A percentile compares a stretch with the other conserved stretches of the same genome.
Conservation (phyloP, 1,284 basidiomycete genomes). For the Ceratobasidium sp. region DNA sequence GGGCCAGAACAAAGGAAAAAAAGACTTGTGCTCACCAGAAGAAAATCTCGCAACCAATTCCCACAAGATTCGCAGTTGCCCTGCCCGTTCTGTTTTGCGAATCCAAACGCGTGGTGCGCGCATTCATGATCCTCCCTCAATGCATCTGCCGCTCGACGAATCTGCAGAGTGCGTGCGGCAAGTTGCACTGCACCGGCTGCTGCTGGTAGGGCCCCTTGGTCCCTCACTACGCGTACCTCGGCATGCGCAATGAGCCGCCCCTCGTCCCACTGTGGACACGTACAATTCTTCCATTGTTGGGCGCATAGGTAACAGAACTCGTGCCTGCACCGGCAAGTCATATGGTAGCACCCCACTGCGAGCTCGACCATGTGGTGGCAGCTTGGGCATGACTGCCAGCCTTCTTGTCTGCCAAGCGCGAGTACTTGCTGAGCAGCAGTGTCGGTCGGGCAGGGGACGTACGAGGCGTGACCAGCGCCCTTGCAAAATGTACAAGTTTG, state of each 20-base stretch:
- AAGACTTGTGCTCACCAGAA: slow-evolving; percentile 54
- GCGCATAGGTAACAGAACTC: slow-evolving; percentile 41
- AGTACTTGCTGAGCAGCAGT: slow-evolving; percentile 54
- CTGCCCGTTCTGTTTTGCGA: slow-evolving; percentile 53
- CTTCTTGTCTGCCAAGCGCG: slow-evolving; percentile 56
- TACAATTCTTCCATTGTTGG: slow-evolving; percentile 47
- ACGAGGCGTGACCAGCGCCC: slow-evolving; percentile 54
- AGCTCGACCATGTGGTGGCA: slow-evolving; percentile 41
- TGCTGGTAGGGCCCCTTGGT: slow-evolving; percentile 51
- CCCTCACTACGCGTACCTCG: slow-evolving; percentile 55
- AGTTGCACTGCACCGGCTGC: slow-evolving; percentile 48
- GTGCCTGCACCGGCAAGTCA: slow-evolving; percentile 37
- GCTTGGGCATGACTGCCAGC: slow-evolving; percentile 39
- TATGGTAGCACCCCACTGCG: slow-evolving; percentile 29
- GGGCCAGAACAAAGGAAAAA: neutral
- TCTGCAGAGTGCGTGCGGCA: slow-evolving; percentile 45
- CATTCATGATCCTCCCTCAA: slow-evolving; percentile 62
- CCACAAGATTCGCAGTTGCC: slow-evolving; percentile 61
- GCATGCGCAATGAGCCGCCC: slow-evolving; percentile 56
- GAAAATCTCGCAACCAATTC: slow-evolving; percentile 52
- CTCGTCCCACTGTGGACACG: slow-evolving; percentile 68
- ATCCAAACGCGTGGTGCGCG: slow-evolving; percentile 57
- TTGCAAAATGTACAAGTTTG: slow-evolving; percentile 62
- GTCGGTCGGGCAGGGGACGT: slow-evolving; percentile 53
- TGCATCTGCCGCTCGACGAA: slow-evolving; percentile 55